Evolutionary conservation across 257 asterid genomes (phyloP).

Genomic region (Solanum chilense): DNA sequence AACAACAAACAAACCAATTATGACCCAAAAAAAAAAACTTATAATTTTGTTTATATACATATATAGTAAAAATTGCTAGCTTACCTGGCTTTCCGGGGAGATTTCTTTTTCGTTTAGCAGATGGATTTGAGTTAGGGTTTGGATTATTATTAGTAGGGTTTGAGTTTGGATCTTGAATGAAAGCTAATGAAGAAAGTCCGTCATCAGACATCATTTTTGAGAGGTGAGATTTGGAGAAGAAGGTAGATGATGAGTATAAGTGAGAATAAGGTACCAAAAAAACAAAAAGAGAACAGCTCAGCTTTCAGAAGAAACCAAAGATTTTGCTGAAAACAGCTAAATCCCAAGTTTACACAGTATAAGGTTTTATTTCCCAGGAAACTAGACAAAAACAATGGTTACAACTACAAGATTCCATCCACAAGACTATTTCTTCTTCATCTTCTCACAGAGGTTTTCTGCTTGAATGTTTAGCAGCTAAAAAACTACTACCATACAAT

Average conservation of each 20-base stretch:
- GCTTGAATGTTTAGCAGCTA: neutral
- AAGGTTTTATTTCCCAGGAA: neutral
- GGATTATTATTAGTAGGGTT: neutral
- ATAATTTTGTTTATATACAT: neutral
- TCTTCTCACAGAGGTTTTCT: slow-evolving; percentile 9
- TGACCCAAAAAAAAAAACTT: neutral
- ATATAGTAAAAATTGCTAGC: neutral
- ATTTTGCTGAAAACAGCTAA: slow-evolving; percentile 39
- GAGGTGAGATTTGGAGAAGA: neutral
- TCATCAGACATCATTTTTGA: slow-evolving; percentile 75
- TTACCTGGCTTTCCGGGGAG: slow-evolving; percentile 14
- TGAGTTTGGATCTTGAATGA: slow-evolving; percentile 48
- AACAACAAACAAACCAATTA: neutral
- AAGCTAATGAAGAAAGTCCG: slow-evolving; percentile 30
- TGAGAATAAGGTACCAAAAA: neutral
- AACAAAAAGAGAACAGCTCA: neutral
- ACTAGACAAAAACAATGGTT: neutral
- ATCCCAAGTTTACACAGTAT: slow-evolving; percentile 1
- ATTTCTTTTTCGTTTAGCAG: slow-evolving; percentile 9
- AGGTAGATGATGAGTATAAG: neutral
- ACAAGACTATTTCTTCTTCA: slow-evolving; percentile 5
- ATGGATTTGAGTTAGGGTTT: slow-evolving; percentile 6
- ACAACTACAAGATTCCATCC: slow-evolving; percentile 1
- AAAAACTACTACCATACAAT: neutral
- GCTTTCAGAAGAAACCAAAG: slow-evolving; percentile 22